These are phyloP conservation scores for Agrocybe pediades DNA, from an alignment of 768 basidiomycete species.

Conservation along the genomic window DNA sequence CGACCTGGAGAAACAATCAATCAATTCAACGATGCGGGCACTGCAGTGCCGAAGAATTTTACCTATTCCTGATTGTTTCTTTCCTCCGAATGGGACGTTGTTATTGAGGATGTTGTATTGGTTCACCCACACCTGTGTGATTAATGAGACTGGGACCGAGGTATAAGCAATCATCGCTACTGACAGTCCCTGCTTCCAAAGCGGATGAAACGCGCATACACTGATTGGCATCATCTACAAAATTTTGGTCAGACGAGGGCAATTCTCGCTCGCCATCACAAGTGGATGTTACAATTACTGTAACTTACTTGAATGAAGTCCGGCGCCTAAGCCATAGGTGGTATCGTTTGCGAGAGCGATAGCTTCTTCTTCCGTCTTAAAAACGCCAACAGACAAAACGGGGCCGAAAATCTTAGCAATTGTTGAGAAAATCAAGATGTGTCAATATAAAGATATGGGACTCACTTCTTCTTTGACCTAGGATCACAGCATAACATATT, in stretches of 20 bases:
- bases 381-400: conserved; percentile 80
- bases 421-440: conserved; percentile 8
- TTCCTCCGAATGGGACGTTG: conserved; percentile 95
- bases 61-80: conserved; percentile 91
- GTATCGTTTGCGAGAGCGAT: conserved; percentile 86
- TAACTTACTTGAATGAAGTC: conserved; percentile 83
- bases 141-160: background rate
- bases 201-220: conserved; percentile 87
- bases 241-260: conserved; percentile 6
- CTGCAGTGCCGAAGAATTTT: conserved; percentile 20
- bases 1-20: conserved; percentile 53
- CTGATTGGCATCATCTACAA: conserved; percentile 74
- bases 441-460: background rate
- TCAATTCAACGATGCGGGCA: conserved; percentile 1
- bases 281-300: too few species aligned
- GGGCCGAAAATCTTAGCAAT: conserved; percentile 86
- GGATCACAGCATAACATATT: background rate
- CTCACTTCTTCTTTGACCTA: conserved; percentile 74
- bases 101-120: conserved; percentile 83
- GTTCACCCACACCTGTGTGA: conserved; percentile 83
- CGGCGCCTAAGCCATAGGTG: conserved; percentile 89
- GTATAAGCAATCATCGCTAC: conserved; percentile 16
- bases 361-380: conserved; percentile 87
- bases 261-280: background rate
- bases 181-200: conserved; percentile 87